Base-by-base conservation (phyloP, 441 rosid species). In the Isatis lusitanica region DNA sequence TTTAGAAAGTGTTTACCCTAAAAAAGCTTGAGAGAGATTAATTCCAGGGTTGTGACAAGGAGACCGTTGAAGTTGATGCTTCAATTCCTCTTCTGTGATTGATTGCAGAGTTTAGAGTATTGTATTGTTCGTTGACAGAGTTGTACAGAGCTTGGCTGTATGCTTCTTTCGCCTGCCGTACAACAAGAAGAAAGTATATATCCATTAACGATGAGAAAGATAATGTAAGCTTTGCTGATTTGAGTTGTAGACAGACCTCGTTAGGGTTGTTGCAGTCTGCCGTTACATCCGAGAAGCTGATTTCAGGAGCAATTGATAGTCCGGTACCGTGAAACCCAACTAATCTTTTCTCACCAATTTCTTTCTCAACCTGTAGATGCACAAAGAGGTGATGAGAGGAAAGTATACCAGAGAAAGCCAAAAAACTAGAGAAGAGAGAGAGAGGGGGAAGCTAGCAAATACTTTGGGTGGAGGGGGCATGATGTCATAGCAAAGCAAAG, bases 401-500 rank as follows among this genome's bases (percentile, higher is more conserved):
- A 59, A 64, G 30, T 44, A 53, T 24, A 44, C 28, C 52, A 52
- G 40, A 65, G 30, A 13, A 13, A 72, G 12, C 26, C 5, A 2
- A 11, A 11, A 30, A 44, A 36, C 1, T 1, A 38, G 50, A 1
- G 40, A 6, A 52, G 28, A 52, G 58, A 51, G 56, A 47, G 52
- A 74, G 36, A 13, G 9, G 31, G 60, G 76, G 66, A 56, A 40
- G 68, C 50, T 4, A 47, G 53, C 48, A 24, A 24, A 70, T 60
- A 90, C 99, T 86, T 84, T 84, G 1, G 73, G 73, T 35, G 99
- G 99, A 83, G 99, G 99, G 4, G 99, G 99, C 98, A 94, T 94
- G 71, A 94, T 89, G 76, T 89, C 92, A 75, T 88, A 63, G 83
- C 99, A 94, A 63, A 89, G 80, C 66, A 94, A 74, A 73, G 96